A percentile compares a stretch with the other conserved stretches of the same genome.
phyloP scores from a whole-genome alignment of 805 yeast species.

The Ogataea allantospora region DNA sequence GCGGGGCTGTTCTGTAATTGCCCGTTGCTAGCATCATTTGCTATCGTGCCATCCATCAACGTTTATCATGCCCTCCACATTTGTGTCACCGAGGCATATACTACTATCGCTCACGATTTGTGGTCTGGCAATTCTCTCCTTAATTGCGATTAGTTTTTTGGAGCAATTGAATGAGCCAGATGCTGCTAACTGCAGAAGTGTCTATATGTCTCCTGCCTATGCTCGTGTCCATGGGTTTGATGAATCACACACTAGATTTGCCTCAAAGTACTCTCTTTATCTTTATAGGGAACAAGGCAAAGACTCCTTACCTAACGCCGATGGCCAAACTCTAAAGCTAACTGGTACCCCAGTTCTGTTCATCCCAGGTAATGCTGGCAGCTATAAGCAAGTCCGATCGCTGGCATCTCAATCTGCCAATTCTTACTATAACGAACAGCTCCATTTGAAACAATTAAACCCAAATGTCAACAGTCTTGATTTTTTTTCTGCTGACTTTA shows the following conservation, averaged over 20 bases:
- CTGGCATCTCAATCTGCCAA: constrained; percentile 81
- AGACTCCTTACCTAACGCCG: constrained; percentile 52
- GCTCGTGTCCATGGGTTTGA: constrained; percentile 75
- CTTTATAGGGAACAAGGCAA: constrained; percentile 81
- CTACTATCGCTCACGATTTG: constrained; percentile 19
- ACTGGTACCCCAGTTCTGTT: constrained; percentile 87
- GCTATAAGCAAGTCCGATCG: constrained; percentile 84
- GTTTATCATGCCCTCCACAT: constrained; percentile 7
- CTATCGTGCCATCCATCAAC: constrained; percentile 4
- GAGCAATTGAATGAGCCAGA: constrained; percentile 44
- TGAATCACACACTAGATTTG: constrained; percentile 61
- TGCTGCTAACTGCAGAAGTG: constrained; percentile 54
- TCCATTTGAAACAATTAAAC: constrained; percentile 27
- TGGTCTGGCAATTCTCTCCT: constrained; percentile 26
- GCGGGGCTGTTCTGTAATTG: constrained; percentile 13
- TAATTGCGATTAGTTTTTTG: constrained; percentile 31
- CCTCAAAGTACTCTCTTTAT: constrained; percentile 80
- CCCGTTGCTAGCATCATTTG: constrained; percentile 12
- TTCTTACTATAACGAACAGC: constrained; percentile 41
- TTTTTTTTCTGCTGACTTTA: constrained; percentile 89
- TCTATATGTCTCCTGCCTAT: constrained; percentile 83
- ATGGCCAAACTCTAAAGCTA: constrained; percentile 29
- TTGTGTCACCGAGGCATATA: constrained; percentile 17
- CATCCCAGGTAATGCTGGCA: constrained; percentile 98
- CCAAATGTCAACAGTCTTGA: constrained; percentile 55